Conservation (phyloP, 805 yeast genomes). For the Gaillardinia entomophila region DNA sequence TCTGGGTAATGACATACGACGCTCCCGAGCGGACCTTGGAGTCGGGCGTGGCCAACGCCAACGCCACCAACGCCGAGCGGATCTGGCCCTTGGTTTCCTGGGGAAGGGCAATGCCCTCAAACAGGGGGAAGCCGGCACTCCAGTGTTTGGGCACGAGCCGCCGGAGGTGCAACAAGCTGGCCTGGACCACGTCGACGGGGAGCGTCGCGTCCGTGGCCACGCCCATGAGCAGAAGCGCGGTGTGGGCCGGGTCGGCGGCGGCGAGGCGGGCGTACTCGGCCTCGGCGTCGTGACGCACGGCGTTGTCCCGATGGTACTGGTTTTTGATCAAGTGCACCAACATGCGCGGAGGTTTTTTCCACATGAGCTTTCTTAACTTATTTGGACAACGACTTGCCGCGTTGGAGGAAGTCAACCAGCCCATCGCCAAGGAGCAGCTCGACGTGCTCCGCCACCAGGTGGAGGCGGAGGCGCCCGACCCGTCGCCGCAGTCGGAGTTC, state of each 20-base stretch:
- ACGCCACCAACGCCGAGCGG: constrained; percentile 44
- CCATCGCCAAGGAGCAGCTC: constrained; percentile 70
- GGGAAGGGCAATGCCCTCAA: constrained; percentile 57
- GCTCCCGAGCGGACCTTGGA: constrained; percentile 62
- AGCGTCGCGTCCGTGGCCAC: constrained; percentile 28
- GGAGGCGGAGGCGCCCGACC: constrained; percentile 71
- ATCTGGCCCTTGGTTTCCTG: constrained; percentile 47
- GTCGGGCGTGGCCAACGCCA: constrained; percentile 39
- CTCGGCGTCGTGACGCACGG: constrained; percentile 49
- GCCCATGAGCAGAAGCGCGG: constrained; percentile 37
- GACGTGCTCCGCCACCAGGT: constrained; percentile 73
- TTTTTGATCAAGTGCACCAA: constrained; percentile 13
- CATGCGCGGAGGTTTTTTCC: too few relatives aligned
- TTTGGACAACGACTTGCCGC: constrained; percentile 28
- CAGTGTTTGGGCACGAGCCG: constrained; percentile 67
- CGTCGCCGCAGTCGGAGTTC: constrained; percentile 78
- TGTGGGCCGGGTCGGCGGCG: constrained; percentile 44
- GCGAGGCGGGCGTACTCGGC: constrained; percentile 36
- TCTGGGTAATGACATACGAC: constrained; percentile 73
- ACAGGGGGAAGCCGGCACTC: constrained; percentile 80
- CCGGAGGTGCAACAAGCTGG: constrained; percentile 61
- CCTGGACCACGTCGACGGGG: constrained; percentile 45
- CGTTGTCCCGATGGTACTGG: constrained; percentile 45
- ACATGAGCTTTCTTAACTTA: too few relatives aligned
- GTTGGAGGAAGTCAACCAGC: constrained; percentile 37